Evolutionary conservation across 768 basidiomycete genomes (phyloP).

Genomic region (Boletus insuetus): DNA sequence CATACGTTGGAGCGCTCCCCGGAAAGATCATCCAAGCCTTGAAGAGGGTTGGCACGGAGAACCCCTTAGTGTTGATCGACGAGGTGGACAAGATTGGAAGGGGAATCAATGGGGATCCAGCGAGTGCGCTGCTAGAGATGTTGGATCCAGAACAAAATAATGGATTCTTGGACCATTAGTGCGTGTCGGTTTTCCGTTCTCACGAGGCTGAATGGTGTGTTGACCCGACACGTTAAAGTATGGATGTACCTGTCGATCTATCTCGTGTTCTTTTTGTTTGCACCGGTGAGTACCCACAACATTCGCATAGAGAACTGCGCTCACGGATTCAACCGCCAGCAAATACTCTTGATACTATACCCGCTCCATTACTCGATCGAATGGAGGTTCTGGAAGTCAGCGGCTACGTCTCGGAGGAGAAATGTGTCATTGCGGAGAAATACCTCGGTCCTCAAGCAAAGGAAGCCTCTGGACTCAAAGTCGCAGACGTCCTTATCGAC

Average conservation of each 20-base stretch:
- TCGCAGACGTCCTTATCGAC: slow-evolving; percentile 79
- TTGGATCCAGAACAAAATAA: slow-evolving; percentile 94
- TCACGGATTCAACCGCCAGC: slow-evolving; percentile 39
- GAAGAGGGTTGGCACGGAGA: slow-evolving; percentile 91
- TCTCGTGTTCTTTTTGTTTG: slow-evolving; percentile 97
- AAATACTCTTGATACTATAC: slow-evolving; percentile 90
- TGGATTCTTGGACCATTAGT: slow-evolving; percentile 95
- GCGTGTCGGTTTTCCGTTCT: slow-evolving; percentile 30
- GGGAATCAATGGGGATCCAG: slow-evolving; percentile 89
- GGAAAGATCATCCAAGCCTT: slow-evolving; percentile 95
- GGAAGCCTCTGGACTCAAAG: slow-evolving; percentile 82
- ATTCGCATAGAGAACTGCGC: background rate
- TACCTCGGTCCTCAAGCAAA: slow-evolving; percentile 94
- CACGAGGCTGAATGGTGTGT: background rate
- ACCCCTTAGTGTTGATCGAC: slow-evolving; percentile 91
- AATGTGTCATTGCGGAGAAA: slow-evolving; percentile 79
- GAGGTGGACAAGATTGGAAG: slow-evolving; percentile 96
- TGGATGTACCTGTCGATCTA: slow-evolving; percentile 96
- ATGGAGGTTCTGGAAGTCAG: slow-evolving; percentile 97
- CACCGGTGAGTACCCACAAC: slow-evolving; percentile 48
- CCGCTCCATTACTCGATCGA: slow-evolving; percentile 88
- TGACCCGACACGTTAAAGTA: slow-evolving; percentile 46
- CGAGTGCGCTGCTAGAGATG: slow-evolving; percentile 90
- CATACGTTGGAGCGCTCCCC: slow-evolving; percentile 93
- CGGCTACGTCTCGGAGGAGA: slow-evolving; percentile 94